Percentiles rank a stretch among this genome's conserved stretches.
Evolutionary conservation across 1,139 yeast species (phyloP).

Genomic region (Nakaseomyces nivariensis): DNA sequence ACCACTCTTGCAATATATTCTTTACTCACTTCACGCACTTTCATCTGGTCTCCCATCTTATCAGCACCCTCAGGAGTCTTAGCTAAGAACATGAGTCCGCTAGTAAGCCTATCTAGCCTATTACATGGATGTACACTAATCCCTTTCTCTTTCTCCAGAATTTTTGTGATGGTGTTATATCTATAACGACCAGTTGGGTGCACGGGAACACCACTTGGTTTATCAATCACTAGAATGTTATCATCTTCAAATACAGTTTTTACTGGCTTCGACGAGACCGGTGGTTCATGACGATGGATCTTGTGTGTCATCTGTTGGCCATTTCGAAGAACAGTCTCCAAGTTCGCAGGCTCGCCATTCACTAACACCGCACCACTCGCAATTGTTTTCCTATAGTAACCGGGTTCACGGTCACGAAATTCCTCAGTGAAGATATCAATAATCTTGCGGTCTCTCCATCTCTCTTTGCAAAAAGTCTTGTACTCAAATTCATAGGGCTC

Average conservation of each 20-base stretch:
- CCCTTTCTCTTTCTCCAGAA: conserved; percentile 58
- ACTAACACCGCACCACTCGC: conserved; percentile 63
- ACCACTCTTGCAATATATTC: conserved; percentile 81
- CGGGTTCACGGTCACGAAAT: conserved; percentile 69
- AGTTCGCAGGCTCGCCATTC: conserved; percentile 52
- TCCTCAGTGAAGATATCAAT: conserved; percentile 75
- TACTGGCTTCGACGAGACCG: conserved; percentile 65
- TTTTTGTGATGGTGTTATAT: conserved; percentile 78
- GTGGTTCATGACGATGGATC: conserved; percentile 84
- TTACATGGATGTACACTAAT: conserved; percentile 77
- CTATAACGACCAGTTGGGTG: conserved; percentile 94
- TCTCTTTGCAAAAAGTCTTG: conserved; percentile 76
- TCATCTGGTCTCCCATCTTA: conserved; percentile 59
- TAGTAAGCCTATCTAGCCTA: conserved; percentile 80
- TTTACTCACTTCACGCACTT: conserved; percentile 66
- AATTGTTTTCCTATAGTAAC: conserved; percentile 60
- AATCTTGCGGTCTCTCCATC: conserved; percentile 81
- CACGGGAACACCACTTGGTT: conserved; percentile 91
- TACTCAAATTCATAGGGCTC: conserved; percentile 84
- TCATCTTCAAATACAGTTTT: conserved; percentile 73
- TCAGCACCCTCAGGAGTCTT: conserved; percentile 78
- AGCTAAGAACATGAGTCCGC: conserved; percentile 91
- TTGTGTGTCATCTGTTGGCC: conserved; percentile 82
- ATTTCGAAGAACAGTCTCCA: conserved; percentile 60
- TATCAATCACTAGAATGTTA: conserved; percentile 74